Base-by-base conservation (phyloP, 1,284 basidiomycete species). In the Uromyces viciae-fabae region DNA sequence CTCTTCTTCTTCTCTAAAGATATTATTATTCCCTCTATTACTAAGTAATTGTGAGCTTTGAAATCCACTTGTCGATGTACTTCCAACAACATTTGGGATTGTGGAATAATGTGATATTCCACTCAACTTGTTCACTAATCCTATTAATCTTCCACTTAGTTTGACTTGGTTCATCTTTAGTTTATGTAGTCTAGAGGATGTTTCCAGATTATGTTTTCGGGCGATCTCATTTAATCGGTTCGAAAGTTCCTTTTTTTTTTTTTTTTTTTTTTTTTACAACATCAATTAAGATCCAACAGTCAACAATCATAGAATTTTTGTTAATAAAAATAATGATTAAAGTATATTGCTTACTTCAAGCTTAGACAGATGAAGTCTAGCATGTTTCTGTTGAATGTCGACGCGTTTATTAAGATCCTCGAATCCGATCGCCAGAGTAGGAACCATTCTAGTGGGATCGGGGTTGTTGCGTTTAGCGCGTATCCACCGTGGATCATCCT, bases 351-450 rank as follows among this genome's bases (percentile, higher is more conserved):
- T 66, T 2, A 76, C 74, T 52, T 62, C n/a, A 52, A 78, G 66
- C 56, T 69, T 69, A 9, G 17, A 56, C 31, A 78, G 42, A 42
- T 78, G 76, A 11, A 54, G 31, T 54, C 42, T 40, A 60, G 76
- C 76, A 38, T 78, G 76, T 49, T 52, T 64, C 42, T 69, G 64
- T 60, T 78, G 76, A 42, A 36, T 52, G 25, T 25, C 1, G 3
- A 58, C 46, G 31, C 76, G 64, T 78, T 78, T 78, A 8, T 49
- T 40, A 40, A 78, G 66, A 43, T 78, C 76, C 25, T 78, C 46
- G 46, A 78, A 78, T 58, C 76, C 76, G 49, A 78, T 58, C 17
- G 76, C 76, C 15, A 78, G 52, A 25, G 62, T 66, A 33, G 76
- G 76, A 25, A 78, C 64, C 52, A 78, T 25, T 71, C 76, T 49